Evolutionary conservation across 768 basidiomycete species (phyloP).

Genomic region (Phanerodontia chrysosporium): DNA sequence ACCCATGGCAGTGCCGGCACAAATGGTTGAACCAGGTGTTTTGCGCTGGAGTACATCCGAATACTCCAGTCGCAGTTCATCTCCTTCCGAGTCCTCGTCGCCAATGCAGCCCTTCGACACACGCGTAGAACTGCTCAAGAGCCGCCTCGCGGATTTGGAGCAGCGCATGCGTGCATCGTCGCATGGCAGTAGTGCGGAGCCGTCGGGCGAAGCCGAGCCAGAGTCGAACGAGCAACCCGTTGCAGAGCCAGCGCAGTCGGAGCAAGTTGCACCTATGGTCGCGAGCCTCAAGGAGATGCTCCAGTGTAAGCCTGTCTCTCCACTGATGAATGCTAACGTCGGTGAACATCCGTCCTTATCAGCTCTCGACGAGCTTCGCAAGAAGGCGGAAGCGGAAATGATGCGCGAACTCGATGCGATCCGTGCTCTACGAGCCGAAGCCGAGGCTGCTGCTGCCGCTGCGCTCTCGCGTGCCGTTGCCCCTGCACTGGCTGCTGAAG

Average conservation of each 20-base stretch:
- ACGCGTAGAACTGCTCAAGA: conserved; percentile 1
- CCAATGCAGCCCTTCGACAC: not conserved
- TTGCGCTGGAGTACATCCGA: too few relatives aligned
- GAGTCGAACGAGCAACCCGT: not conserved
- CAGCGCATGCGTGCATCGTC: not conserved
- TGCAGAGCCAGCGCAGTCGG: not conserved
- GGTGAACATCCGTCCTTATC: not conserved
- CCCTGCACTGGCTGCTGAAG: not conserved
- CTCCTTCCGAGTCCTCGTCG: not conserved
- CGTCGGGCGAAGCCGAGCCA: not conserved
- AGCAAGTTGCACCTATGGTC: not conserved
- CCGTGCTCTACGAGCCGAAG: conserved; percentile 35
- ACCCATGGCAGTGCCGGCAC: too few relatives aligned
- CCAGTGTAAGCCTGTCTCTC: conserved; percentile 5
- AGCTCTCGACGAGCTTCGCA: conserved; percentile 20
- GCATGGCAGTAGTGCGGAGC: not conserved
- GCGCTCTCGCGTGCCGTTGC: conserved; percentile 17
- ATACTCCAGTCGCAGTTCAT: too few relatives aligned
- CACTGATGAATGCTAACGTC: not conserved
- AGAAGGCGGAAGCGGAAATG: conserved; percentile 40
- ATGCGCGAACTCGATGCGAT: conserved; percentile 42
- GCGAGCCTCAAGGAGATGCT: conserved; percentile 7
- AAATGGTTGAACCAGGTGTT: too few relatives aligned
- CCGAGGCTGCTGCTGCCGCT: conserved; percentile 33
- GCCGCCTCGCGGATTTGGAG: conserved; percentile 7